Conservation (phyloP, 306 rosid species). For the Sicyos baderoa region DNA sequence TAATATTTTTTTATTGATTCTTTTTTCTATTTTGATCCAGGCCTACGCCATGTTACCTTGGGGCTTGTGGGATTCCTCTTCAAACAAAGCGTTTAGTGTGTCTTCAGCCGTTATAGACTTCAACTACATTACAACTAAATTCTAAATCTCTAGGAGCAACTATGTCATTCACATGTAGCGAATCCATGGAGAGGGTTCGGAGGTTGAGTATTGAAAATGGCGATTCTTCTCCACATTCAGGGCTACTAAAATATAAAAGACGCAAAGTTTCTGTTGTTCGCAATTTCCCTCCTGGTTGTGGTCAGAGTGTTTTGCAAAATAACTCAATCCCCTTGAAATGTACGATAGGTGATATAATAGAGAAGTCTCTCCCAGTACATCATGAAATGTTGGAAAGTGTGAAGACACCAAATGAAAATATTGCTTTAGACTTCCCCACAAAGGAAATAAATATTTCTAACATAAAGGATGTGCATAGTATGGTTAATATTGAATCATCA, state of each 20-base stretch:
- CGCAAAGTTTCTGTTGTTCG: conserved; percentile 58
- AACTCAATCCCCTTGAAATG: conserved; percentile 12
- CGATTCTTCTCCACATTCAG: conserved; percentile 16
- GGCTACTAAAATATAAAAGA: conserved; percentile 31
- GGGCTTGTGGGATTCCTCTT: not conserved
- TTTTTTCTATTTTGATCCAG: conserved; percentile 7
- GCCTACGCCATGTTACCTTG: not conserved
- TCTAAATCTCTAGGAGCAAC: conserved; percentile 25
- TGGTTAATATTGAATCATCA: conserved; percentile 21
- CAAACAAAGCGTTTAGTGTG: not conserved
- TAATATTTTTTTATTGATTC: not conserved
- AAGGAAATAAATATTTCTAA: conserved; percentile 14
- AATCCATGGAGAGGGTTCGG: conserved; percentile 32
- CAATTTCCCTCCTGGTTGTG: conserved; percentile 73
- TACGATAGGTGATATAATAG: not conserved
- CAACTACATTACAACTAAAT: conserved; percentile 15
- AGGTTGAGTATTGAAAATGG: conserved; percentile 36
- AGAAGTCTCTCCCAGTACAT: conserved; percentile 21
- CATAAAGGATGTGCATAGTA: conserved; percentile 22
- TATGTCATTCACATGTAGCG: conserved; percentile 28
- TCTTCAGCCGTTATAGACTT: not conserved
- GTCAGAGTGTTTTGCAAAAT: conserved; percentile 30
- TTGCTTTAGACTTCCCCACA: conserved; percentile 14
- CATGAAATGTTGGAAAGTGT: conserved; percentile 15
- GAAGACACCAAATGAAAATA: conserved; percentile 14